Percentiles rank a stretch among this genome's conserved stretches.
Conservation (phyloP, 2,329 filamentous ascomycete genomes). For the Leptographium lundbergii region DNA sequence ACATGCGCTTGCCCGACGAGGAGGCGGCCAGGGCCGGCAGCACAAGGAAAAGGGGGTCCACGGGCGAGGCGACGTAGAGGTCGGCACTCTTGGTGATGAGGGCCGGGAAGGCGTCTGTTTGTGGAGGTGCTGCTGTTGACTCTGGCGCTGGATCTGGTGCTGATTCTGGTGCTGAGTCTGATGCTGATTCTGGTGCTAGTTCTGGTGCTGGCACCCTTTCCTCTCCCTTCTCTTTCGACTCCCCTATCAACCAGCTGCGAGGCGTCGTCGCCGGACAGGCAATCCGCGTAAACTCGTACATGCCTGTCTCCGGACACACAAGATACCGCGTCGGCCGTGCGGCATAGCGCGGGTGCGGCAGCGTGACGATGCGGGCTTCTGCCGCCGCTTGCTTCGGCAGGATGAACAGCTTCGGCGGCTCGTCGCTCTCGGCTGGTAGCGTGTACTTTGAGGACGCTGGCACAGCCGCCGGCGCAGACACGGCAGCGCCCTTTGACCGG, state of each 20-base stretch:
- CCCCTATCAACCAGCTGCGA: conserved; percentile 46
- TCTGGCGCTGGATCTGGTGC: no score
- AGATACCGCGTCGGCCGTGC: conserved; percentile 44
- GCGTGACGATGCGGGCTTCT: conserved; percentile 44
- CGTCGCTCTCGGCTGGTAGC: conserved; percentile 26
- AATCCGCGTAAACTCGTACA: conserved; percentile 53
- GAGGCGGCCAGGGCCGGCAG: conserved; percentile 52
- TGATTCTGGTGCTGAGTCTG: no score
- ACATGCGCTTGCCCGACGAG: conserved; percentile 44
- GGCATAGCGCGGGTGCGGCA: conserved; percentile 44
- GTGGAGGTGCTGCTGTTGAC: neutral
- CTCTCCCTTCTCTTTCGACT: conserved; percentile 3
- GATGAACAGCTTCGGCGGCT: conserved; percentile 45
- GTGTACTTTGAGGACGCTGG: conserved; percentile 25
- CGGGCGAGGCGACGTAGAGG: conserved; percentile 69
- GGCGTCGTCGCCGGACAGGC: conserved; percentile 40
- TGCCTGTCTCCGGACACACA: conserved; percentile 46
- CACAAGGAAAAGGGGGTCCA: conserved; percentile 77
- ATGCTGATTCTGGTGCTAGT: neutral
- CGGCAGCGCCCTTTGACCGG: conserved; percentile 26
- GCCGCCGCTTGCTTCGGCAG: conserved; percentile 41
- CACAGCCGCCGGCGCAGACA: conserved; percentile 15
- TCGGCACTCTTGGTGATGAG: conserved; percentile 53
- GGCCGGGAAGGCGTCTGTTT: conserved; percentile 14
- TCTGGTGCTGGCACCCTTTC: neutral